Conservation (phyloP, 1,139 yeast genomes). For the Taphrina wiesneri region DNA sequence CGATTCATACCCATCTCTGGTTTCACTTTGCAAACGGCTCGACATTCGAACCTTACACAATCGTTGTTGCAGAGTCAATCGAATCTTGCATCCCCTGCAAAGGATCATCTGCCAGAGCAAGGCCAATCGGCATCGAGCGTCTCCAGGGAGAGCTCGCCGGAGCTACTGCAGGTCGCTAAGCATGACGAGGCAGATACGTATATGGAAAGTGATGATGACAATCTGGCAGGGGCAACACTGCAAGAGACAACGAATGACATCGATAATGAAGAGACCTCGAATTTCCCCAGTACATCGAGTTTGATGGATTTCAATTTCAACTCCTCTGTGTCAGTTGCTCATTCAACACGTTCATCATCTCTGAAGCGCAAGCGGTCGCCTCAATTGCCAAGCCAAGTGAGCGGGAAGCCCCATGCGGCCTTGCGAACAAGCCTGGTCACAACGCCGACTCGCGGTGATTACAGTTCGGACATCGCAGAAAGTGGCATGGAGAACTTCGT, state of each 20-base stretch:
- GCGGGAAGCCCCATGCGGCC: no score
- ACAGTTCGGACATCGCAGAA: not conserved
- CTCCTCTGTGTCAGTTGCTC: not conserved
- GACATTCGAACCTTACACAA: not conserved
- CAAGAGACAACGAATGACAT: not conserved
- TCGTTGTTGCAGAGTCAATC: not conserved
- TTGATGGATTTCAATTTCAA: not conserved
- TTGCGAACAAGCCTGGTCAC: not conserved
- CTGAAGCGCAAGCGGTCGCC: not conserved
- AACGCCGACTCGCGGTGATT: not conserved
- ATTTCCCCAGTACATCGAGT: not conserved
- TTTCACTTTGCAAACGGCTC: not conserved
- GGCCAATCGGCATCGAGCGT: not conserved
- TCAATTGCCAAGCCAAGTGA: not conserved
- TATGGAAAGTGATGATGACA: not conserved
- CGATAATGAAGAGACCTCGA: not conserved
- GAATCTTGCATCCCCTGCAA: not conserved
- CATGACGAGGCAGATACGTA: no score
- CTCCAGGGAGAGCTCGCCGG: not conserved
- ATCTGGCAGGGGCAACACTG: not conserved
- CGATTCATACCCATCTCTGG: conserved; percentile 11
- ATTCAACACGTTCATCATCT: not conserved
- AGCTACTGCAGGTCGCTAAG: no score
- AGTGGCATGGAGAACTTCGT: no score
- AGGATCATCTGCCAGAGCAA: not conserved